Evolutionary conservation across 345 rosid genomes (phyloP).

Genomic region (Populus davidiana): DNA sequence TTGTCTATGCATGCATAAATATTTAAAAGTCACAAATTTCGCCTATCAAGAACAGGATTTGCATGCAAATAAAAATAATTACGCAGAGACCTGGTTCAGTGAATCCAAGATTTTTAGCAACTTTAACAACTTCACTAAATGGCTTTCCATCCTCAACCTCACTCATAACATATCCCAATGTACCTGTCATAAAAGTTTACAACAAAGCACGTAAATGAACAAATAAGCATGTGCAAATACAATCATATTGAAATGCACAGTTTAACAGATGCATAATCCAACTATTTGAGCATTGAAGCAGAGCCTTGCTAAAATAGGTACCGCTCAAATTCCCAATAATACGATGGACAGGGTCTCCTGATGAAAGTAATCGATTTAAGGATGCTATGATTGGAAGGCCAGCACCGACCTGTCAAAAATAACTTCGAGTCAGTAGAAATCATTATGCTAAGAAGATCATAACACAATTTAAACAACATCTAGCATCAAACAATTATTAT

Average conservation of each 20-base stretch:
- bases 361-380: constrained; percentile 66
- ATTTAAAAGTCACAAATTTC: constrained; percentile 1
- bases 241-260: constrained; percentile 7
- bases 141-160: constrained; percentile 88
- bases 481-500: background rate
- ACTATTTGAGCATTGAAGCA: constrained; percentile 7
- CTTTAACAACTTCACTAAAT: constrained; percentile 78
- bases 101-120: constrained; percentile 83
- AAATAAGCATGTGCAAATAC: background rate
- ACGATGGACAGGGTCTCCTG: constrained; percentile 72
- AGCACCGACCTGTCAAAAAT: constrained; percentile 65
- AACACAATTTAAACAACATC: background rate
- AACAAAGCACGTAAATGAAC: background rate
- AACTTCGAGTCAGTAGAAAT: background rate
- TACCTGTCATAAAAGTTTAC: constrained; percentile 41
- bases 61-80: constrained; percentile 5
- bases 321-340: constrained; percentile 88
- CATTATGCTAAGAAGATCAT: background rate
- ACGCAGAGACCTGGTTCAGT: constrained; percentile 82
- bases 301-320: constrained; percentile 23
- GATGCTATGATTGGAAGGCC: constrained; percentile 92
- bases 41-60: constrained; percentile 8
- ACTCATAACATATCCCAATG: constrained; percentile 95
- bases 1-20: background rate
- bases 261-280: background rate